phyloP scores from a whole-genome alignment of 164 flowering plant species.

The Berberis thunbergii region DNA sequence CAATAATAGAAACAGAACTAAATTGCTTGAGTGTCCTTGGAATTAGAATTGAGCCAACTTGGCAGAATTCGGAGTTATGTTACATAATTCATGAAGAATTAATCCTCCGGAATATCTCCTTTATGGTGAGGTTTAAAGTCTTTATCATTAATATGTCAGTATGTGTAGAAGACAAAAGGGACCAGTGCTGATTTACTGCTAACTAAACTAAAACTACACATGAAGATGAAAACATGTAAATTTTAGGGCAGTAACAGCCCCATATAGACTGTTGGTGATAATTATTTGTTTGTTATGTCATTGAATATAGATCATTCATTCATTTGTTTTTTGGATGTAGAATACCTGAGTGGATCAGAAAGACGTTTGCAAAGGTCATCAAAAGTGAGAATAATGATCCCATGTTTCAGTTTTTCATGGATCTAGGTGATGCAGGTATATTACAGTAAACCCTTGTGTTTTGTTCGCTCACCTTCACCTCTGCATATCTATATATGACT shows the following conservation, averaged over 20 bases:
- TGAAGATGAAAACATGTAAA: neutral
- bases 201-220: neutral
- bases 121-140: no score
- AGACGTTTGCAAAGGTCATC: constrained; percentile 45
- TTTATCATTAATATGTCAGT: no score
- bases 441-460: neutral
- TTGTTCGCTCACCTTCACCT: neutral
- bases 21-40: no score
- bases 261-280: neutral
- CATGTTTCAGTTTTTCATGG: constrained; percentile 91
- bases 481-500: neutral
- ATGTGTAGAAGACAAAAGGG: no score
- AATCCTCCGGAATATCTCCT: no score
- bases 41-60: no score
- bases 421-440: constrained; percentile 91
- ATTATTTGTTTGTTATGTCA: neutral
- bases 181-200: no score
- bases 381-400: constrained; percentile 73
- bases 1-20: no score
- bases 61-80: no score
- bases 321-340: constrained; percentile 23
- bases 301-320: neutral
- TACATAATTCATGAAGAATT: no score
- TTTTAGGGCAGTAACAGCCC: neutral
- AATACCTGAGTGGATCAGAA: constrained; percentile 81